Percentiles rank a stretch among this genome's conserved stretches.
Evolutionary conservation across 2,329 filamentous ascomycete species (phyloP).

Genomic region (Aspergillus quadrilineatus): DNA sequence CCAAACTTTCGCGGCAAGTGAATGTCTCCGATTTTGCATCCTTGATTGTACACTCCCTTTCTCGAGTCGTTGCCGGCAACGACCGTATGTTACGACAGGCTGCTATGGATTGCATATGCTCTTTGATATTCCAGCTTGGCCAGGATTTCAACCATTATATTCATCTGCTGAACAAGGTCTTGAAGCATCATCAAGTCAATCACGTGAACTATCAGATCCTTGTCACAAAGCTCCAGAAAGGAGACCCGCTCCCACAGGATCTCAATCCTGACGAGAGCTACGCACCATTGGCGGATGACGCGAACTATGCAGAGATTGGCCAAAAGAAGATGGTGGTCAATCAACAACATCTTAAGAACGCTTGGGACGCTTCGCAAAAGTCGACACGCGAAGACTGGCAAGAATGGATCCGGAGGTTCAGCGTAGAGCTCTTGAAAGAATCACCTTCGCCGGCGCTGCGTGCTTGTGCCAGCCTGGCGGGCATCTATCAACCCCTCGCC

Average conservation of each 20-base stretch:
- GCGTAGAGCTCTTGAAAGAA: conserved; percentile 89
- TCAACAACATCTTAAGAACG: conserved; percentile 91
- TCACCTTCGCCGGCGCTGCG: conserved; percentile 93
- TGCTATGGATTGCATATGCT: conserved; percentile 90
- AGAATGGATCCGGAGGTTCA: conserved; percentile 96
- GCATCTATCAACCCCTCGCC: conserved; percentile 85
- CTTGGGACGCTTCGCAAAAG: conserved; percentile 95
- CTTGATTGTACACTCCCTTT: conserved; percentile 91
- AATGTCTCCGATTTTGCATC: conserved; percentile 97
- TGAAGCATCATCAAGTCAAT: conserved; percentile 75
- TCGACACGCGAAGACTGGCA: conserved; percentile 99
- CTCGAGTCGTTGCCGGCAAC: conserved; percentile 71
- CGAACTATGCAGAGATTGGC: conserved; percentile 76
- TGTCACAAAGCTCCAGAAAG: conserved; percentile 88
- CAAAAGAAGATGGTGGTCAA: conserved; percentile 97
- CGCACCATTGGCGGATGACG: conserved; percentile 73
- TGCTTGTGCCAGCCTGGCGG: conserved; percentile 87
- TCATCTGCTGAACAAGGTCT: conserved; percentile 83
- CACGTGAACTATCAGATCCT: conserved; percentile 91
- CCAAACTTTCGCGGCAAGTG: conserved; percentile 90
- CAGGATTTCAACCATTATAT: conserved; percentile 95
- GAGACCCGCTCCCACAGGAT: conserved; percentile 91
- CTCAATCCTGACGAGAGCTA: conserved; percentile 84
- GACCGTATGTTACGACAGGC: conserved; percentile 74
- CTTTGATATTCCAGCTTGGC: conserved; percentile 91